Percentiles rank a stretch among this genome's conserved stretches.
Conservation (phyloP, 305 asterid genomes). For the Ruellia speciosa region DNA sequence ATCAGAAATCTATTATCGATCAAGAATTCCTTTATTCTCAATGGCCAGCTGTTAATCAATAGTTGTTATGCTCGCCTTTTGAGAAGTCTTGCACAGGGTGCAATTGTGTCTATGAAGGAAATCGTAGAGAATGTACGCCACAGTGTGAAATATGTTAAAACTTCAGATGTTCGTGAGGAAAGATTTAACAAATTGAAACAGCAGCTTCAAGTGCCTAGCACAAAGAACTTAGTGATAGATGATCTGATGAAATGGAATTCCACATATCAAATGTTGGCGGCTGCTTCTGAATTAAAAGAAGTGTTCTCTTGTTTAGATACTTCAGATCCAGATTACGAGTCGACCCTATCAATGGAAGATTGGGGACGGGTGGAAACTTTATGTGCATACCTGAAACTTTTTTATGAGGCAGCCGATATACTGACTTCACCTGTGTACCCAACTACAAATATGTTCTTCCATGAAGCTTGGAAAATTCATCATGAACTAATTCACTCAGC, state of each 20-base stretch:
- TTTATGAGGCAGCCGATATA: slow-evolving; percentile 59
- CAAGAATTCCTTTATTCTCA: slow-evolving; percentile 39
- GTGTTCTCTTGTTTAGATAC: slow-evolving; percentile 65
- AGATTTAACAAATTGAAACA: slow-evolving; percentile 47
- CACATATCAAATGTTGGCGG: slow-evolving; percentile 75
- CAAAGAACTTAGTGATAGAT: slow-evolving; percentile 47
- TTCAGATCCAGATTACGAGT: slow-evolving; percentile 47
- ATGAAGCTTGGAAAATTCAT: slow-evolving; percentile 52
- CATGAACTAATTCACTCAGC: slow-evolving; percentile 43
- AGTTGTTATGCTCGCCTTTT: slow-evolving; percentile 60
- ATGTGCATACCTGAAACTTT: slow-evolving; percentile 48
- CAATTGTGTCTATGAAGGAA: slow-evolving; percentile 34
- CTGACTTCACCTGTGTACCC: slow-evolving; percentile 43
- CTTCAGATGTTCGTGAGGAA: slow-evolving; percentile 40
- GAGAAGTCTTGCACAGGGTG: slow-evolving; percentile 55
- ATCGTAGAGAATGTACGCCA: slow-evolving; percentile 52
- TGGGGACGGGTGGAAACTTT: slow-evolving; percentile 60
- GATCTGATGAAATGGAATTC: slow-evolving; percentile 67
- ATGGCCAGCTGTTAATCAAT: slow-evolving; percentile 61
- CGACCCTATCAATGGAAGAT: slow-evolving; percentile 48
- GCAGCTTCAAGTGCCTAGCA: slow-evolving; percentile 76
- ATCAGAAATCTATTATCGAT: slow-evolving; percentile 47
- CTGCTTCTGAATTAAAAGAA: slow-evolving; percentile 72
- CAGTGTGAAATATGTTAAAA: slow-evolving; percentile 63
- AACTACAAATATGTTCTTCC: slow-evolving; percentile 52